Evolutionary conservation across 805 yeast genomes (phyloP), one percentile per base, ranked within the genome.

Genomic region (Metschnikowia proteae): DNA sequence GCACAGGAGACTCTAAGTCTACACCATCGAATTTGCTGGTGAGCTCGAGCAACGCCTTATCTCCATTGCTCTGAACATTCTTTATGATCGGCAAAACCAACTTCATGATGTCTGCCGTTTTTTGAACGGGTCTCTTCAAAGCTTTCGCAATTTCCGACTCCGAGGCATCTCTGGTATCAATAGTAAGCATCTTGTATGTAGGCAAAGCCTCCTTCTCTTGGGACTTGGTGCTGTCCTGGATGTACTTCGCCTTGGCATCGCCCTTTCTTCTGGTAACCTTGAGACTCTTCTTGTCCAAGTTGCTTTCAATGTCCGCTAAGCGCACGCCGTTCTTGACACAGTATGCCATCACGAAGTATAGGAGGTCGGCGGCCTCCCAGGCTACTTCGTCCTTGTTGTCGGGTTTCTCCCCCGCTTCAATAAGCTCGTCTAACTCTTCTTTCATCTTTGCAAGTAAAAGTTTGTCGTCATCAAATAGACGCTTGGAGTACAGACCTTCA

Each of bases 351-450:
- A 78, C 79, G 62, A 80, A 80, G 59, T 80, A 80, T 27, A 80
- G 55, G 65, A 94, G 75, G 66, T 94, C 99, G 6, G 99, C 99
- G 46, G 96, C 92, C 71, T 94, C 99, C 97, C 97, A 94, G 0
- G 98, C 86, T 47, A 89, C 79, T 49, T 92, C 74, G 30, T 62
- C 59, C 42, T 56, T 59, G 35, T 60, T 49, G 28, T 60, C 48
- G 43, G 58, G 73, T 1, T 78, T 79, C 59, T 60, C 53, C 10
- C 74, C 75, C 13, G 99, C 98, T 50, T 90, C 97, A 30, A 90
- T 82, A 53, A 94, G 79, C 68, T 94, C 99, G 61, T 92, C 97
- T 38, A 97, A 95, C 69, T 94, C 99, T 71, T 94, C 99, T 66
- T 83, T 82, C 69, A 94, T 84, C 74, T 94, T 88, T 26, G 98